phyloP scores from a whole-genome alignment of 139 green algal genomes.

The Chlamydomonas sp. region DNA sequence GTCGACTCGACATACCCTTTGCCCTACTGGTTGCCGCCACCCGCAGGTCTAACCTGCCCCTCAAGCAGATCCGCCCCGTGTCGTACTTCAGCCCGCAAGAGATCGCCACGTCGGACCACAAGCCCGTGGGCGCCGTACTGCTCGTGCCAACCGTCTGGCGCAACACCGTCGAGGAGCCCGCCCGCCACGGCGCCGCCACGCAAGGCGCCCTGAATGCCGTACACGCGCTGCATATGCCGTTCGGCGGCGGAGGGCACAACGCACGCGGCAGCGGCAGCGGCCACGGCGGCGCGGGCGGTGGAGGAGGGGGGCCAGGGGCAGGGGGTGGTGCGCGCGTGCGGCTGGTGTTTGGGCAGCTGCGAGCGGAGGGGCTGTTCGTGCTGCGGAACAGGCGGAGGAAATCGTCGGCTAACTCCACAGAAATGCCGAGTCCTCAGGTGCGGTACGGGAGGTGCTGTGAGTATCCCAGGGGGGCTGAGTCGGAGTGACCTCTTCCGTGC shows the following conservation, averaged over 20 bases:
- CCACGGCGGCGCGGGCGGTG: not conserved
- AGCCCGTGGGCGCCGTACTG: conserved; percentile 71
- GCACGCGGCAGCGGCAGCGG: not conserved
- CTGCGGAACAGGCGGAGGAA: conserved; percentile 1
- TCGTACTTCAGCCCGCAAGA: conserved; percentile 64
- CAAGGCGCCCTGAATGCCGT: not conserved
- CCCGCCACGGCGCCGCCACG: not conserved
- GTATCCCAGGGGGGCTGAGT: too few species aligned
- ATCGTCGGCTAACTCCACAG: not conserved
- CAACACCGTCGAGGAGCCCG: not conserved
- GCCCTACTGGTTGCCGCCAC: not conserved
- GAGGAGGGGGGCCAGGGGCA: not conserved
- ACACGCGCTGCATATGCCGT: not conserved
- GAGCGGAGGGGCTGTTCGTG: conserved; percentile 29
- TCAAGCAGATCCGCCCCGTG: conserved; percentile 43
- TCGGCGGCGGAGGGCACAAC: too few species aligned
- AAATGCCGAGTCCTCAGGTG: conserved; percentile 10
- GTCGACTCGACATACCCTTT: not conserved
- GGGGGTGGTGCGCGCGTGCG: not conserved
- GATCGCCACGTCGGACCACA: conserved; percentile 75
- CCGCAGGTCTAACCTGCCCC: conserved; percentile 53
- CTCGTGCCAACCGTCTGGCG: conserved; percentile 46
- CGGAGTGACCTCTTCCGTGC: too few species aligned
- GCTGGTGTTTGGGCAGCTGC: conserved; percentile 10
- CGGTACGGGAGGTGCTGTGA: not conserved